Conservation (phyloP, 768 basidiomycete genomes). For the Phaeotremella fagi region DNA sequence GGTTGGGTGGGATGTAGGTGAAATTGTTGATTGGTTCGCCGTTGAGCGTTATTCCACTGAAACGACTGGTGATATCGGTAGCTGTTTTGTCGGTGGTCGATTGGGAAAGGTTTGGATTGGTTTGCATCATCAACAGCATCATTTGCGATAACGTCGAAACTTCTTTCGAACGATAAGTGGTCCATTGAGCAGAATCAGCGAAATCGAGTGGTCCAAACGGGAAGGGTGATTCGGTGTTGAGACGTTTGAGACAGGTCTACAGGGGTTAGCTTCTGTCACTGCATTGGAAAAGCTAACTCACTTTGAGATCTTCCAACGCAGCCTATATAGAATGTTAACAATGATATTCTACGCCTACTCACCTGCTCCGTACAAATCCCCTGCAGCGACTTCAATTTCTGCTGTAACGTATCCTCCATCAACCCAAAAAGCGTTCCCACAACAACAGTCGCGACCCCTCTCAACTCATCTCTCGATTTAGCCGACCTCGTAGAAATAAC, state of each 20-base stretch:
- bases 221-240: constrained; percentile 74
- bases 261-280: constrained; percentile 21
- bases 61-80: constrained; percentile 17
- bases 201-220: constrained; percentile 86
- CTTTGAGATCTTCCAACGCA: constrained; percentile 81
- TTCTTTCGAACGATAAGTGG: constrained; percentile 75
- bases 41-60: constrained; percentile 1
- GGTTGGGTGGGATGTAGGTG: constrained; percentile 85
- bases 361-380: constrained; percentile 22
- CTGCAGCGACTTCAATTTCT: constrained; percentile 17
- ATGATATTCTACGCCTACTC: neutral
- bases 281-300: constrained; percentile 39
- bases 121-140: constrained; percentile 77
- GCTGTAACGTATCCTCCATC: constrained; percentile 10
- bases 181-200: constrained; percentile 72
- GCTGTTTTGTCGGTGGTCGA: constrained; percentile 15
- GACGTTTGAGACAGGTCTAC: constrained; percentile 84
- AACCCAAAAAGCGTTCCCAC: constrained; percentile 17
- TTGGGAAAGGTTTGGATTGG: constrained; percentile 67
- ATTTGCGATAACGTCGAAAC: constrained; percentile 78
- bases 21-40: constrained; percentile 63
- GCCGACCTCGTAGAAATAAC: neutral
- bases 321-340: constrained; percentile 54
- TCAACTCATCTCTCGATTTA: neutral
- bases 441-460: constrained; percentile 11